Base-by-base conservation (phyloP, 306 rosid species). In the Ochetophila trinervis region DNA sequence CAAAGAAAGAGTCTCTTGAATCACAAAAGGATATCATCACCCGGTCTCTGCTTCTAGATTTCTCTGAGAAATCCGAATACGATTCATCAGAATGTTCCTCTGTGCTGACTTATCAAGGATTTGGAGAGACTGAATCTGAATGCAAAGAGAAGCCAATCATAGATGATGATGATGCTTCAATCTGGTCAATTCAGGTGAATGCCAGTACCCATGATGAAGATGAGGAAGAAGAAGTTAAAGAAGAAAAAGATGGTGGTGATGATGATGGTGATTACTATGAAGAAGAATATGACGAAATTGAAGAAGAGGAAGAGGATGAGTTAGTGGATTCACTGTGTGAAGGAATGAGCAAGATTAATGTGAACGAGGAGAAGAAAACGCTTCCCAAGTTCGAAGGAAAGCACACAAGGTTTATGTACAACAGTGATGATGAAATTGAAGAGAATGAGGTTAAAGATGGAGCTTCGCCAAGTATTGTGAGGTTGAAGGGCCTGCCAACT, bases 121-220 rank as follows among this genome's bases (percentile, higher is more conserved):
- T 37, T 11, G 54, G 32, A 15, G 54, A 23, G 64, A 75, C 49
- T 49, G 53, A 23, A 2, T 59, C 55, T n/a, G 56, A 71, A 15
- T 35, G 40, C 71, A 70, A 64, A 56, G 78, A 69, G 60, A 75
- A 69, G 53, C 22, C 71, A 32, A 65, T 74, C 0, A 61, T 65
- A 3, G 97, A 87, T 34, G 99, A 94, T 24, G 99, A 86, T 65
- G 85, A 76, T 52, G 80, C 91, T 22, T 94, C 97, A 2, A 11
- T 90, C 30, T 94, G 99, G 99, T 94, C 97, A 2, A 85, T 90
- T 5, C 97, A 90, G 67, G 97, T 81, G 18, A 93, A 93, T 55
- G 96, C 88, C 23, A 88, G 96, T 56, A 76, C 76, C 11, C 80
- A 56, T 4, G 86, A 81, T 49, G 91, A 86, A 18, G 90, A 83